phyloP scores from a whole-genome alignment of 768 basidiomycete species.

The Collybia nuda region DNA sequence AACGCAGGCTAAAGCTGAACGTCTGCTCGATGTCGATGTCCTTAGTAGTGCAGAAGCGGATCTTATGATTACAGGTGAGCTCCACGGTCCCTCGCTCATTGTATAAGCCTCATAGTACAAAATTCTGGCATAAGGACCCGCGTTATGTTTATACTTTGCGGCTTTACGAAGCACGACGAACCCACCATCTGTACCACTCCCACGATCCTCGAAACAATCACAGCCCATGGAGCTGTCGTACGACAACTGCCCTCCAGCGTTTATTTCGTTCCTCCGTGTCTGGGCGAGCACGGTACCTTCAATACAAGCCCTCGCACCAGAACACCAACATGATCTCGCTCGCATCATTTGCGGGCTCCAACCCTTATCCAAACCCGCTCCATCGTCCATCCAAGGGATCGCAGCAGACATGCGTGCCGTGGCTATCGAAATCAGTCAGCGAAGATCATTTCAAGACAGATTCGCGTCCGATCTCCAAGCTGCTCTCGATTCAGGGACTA shows the following conservation, averaged over 20 bases:
- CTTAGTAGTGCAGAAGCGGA: conserved; percentile 79
- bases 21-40: conserved; percentile 68
- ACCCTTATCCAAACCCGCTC: conserved; percentile 40
- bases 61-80: conserved; percentile 80
- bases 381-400: conserved; percentile 52
- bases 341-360: conserved; percentile 71
- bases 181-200: conserved; percentile 81
- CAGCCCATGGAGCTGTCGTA: conserved; percentile 60
- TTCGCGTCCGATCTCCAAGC: conserved; percentile 77
- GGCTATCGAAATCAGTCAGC: conserved; percentile 84
- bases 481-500: conserved; percentile 65
- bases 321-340: conserved; percentile 80
- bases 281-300: conserved; percentile 68
- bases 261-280: conserved; percentile 66
- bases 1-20: conserved; percentile 75
- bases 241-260: conserved; percentile 68
- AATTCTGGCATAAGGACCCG: conserved; percentile 53
- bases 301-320: conserved; percentile 62
- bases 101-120: neutral
- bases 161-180: conserved; percentile 72
- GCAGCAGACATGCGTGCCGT: conserved; percentile 83
- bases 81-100: neutral
- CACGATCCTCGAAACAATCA: conserved; percentile 46
- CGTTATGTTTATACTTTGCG: conserved; percentile 82
- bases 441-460: conserved; percentile 80